Conservation (phyloP, 1,284 basidiomycete species). For the Pascua sp. region DNA sequence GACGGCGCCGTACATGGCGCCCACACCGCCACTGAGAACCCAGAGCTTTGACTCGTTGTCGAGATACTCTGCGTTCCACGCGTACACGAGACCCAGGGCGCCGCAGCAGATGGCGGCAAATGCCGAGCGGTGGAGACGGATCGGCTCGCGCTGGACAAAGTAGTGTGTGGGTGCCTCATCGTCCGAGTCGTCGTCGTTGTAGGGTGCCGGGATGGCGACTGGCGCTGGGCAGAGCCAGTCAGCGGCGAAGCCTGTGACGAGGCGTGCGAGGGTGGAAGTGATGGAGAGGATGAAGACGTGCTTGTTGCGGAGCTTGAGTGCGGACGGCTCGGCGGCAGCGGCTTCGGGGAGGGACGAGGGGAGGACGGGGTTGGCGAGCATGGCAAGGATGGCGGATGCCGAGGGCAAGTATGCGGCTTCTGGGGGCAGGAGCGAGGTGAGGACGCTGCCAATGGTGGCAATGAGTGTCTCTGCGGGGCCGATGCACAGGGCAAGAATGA, state of each 20-base stretch:
- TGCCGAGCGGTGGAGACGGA: conserved; percentile 35
- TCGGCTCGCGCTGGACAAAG: conserved; percentile 30
- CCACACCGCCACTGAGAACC: conserved; percentile 44
- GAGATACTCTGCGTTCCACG: conserved; percentile 36
- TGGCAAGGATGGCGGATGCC: background rate
- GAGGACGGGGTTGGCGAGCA: conserved; percentile 11
- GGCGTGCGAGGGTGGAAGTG: conserved; percentile 42
- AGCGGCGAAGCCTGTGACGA: conserved; percentile 42
- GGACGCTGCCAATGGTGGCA: conserved; percentile 47
- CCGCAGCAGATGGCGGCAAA: conserved; percentile 35
- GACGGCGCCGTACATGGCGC: conserved; percentile 45
- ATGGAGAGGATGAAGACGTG: conserved; percentile 48
- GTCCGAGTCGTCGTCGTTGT: conserved; percentile 9
- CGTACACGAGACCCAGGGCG: conserved; percentile 35
- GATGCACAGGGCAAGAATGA: conserved; percentile 41
- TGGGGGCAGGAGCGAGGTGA: conserved; percentile 43
- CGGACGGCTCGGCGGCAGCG: conserved; percentile 9
- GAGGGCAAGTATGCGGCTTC: conserved; percentile 1
- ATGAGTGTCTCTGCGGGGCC: conserved; percentile 49
- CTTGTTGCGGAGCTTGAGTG: conserved; percentile 44
- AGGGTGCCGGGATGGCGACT: conserved; percentile 29
- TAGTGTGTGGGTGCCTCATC: conserved; percentile 25
- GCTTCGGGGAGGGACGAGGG: conserved; percentile 1
- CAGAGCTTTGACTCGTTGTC: conserved; percentile 36
- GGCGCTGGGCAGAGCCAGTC: conserved; percentile 44